A percentile compares a stretch with the other conserved stretches of the same genome.
Evolutionary conservation across 2,329 filamentous ascomycete species (phyloP).

Genomic region (Monosporascus sp.): DNA sequence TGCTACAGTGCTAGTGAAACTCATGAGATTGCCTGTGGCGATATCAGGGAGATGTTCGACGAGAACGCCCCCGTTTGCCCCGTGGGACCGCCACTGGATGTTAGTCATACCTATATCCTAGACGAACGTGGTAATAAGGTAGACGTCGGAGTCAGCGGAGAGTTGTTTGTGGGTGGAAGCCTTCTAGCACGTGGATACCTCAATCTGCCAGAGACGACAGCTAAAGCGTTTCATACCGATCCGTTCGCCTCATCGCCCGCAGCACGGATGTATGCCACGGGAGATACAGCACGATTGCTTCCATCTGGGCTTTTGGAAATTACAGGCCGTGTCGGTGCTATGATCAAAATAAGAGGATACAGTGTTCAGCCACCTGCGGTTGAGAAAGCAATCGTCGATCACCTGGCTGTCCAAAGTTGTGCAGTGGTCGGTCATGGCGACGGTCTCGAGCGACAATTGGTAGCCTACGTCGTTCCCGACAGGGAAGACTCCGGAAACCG

Average conservation of each 20-base stretch:
- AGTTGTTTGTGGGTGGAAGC: conserved; percentile 70
- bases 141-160: conserved; percentile 56
- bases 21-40: conserved; percentile 72
- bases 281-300: conserved; percentile 63
- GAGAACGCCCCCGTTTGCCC: conserved; percentile 62
- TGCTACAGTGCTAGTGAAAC: conserved; percentile 81
- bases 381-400: conserved; percentile 63
- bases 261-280: conserved; percentile 69
- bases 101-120: conserved; percentile 65
- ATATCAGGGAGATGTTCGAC: conserved; percentile 63
- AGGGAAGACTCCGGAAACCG: conserved; percentile 52
- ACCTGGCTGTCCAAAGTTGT: conserved; percentile 66
- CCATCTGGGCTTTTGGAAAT: conserved; percentile 67
- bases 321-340: conserved; percentile 67
- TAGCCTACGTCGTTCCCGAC: conserved; percentile 71
- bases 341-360: conserved; percentile 78
- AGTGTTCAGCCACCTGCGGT: conserved; percentile 74
- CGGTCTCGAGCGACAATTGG: conserved; percentile 67
- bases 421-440: conserved; percentile 71
- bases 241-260: conserved; percentile 54
- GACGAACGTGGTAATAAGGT: conserved; percentile 63
- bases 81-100: conserved; percentile 65
- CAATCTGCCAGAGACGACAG: conserved; percentile 72
- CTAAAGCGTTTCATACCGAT: conserved; percentile 63
- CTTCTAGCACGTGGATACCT: conserved; percentile 72